Conservation (phyloP, 208 protist genomes). For the Trypanosoma melophagium region DNA sequence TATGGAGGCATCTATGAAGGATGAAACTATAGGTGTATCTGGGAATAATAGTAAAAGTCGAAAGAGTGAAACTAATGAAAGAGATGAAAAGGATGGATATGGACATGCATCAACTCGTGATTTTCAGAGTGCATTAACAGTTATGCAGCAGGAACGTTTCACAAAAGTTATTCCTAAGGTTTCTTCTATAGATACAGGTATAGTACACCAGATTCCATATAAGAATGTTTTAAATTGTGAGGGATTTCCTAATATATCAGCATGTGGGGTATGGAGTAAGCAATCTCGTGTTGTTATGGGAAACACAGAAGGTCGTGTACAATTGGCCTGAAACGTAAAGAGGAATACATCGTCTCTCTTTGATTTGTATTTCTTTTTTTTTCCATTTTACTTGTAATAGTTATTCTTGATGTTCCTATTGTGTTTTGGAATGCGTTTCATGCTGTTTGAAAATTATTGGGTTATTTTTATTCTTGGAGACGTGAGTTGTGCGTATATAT, state of each 20-base stretch:
- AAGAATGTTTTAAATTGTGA: constrained; percentile 8
- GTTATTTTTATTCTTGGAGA: no score
- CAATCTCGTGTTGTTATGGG: constrained; percentile 9
- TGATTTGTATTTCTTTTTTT: no score
- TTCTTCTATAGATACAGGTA: no score
- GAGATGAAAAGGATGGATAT: background rate
- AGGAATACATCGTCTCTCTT: constrained; percentile 1
- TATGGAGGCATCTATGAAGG: background rate
- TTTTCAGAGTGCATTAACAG: no score
- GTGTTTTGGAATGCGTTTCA: no score
- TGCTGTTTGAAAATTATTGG: no score
- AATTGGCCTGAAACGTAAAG: constrained; percentile 14
- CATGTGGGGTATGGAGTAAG: constrained; percentile 27
- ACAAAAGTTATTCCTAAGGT: no score
- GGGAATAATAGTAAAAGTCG: background rate
- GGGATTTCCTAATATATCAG: constrained; percentile 8
- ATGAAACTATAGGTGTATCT: background rate
- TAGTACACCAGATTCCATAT: constrained; percentile 14
- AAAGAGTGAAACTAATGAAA: background rate
- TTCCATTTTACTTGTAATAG: no score
- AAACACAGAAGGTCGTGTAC: constrained; percentile 11
- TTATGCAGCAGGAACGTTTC: no score
- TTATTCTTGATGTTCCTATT: no score
- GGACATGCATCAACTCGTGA: background rate
- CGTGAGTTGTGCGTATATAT: no score